Percentiles rank a stretch among this genome's conserved stretches.
phyloP scores from a whole-genome alignment of 768 basidiomycete genomes.

The Chalciporus pseudorubinellus region DNA sequence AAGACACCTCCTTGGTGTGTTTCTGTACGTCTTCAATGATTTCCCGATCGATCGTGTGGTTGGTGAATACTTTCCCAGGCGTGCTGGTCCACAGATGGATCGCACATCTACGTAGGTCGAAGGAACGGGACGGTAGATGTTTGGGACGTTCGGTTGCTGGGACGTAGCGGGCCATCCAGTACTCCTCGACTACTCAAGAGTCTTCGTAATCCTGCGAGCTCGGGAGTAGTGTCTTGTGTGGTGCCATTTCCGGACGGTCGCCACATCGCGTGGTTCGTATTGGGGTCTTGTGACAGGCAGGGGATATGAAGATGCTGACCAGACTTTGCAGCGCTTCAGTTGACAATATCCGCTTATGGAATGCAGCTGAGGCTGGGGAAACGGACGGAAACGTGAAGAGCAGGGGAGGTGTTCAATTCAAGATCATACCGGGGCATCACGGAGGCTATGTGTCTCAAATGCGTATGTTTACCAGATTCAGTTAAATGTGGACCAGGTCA shows the following conservation, averaged over 20 bases:
- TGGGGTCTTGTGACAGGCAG: constrained; percentile 10
- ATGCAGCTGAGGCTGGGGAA: constrained; percentile 75
- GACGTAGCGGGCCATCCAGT: constrained; percentile 54
- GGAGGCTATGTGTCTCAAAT: constrained; percentile 92
- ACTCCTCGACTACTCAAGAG: constrained; percentile 81
- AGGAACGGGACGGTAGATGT: constrained; percentile 89
- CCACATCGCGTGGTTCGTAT: constrained; percentile 81
- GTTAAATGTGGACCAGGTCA: constrained; percentile 18
- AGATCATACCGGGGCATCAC: constrained; percentile 94
- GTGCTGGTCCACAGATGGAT: constrained; percentile 89
- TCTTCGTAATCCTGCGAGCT: constrained; percentile 81
- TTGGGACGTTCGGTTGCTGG: constrained; percentile 89
- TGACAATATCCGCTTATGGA: constrained; percentile 94
- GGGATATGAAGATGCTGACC: constrained; percentile 21
- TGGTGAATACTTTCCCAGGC: constrained; percentile 51
- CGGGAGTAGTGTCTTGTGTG: constrained; percentile 89
- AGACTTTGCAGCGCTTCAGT: constrained; percentile 66
- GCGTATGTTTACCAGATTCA: constrained; percentile 53
- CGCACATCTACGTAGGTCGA: constrained; percentile 86
- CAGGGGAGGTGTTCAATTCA: constrained; percentile 79
- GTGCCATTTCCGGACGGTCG: constrained; percentile 89
- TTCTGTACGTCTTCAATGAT: constrained; percentile 57
- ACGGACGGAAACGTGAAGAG: constrained; percentile 58
- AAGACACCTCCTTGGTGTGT: constrained; percentile 96
- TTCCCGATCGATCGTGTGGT: constrained; percentile 3